Conservation (phyloP, 2,329 filamentous ascomycete species). For the Aspergillus brasiliensis region DNA sequence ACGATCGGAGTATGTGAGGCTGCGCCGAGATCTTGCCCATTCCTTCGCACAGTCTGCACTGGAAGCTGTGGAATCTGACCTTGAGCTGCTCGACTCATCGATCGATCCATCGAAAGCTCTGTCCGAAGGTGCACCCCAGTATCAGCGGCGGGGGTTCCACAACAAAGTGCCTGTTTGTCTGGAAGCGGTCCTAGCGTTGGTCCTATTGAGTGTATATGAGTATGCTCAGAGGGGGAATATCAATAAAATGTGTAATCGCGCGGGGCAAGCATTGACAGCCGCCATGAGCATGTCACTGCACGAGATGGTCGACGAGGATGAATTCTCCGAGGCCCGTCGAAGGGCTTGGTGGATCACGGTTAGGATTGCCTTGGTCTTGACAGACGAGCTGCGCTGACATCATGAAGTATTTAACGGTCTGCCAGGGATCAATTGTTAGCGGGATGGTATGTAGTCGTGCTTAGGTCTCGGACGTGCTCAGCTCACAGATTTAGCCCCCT, state of each 20-base stretch:
- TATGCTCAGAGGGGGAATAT: slow-evolving; percentile 35
- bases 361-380: background rate
- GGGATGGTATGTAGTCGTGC: slow-evolving; percentile 43
- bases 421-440: slow-evolving; percentile 56
- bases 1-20: slow-evolving; percentile 20
- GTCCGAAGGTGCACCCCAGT: background rate
- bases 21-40: slow-evolving; percentile 28
- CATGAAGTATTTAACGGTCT: slow-evolving; percentile 51
- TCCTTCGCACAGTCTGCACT: slow-evolving; percentile 27
- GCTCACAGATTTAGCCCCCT: slow-evolving; percentile 16
- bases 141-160: slow-evolving; percentile 18
- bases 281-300: slow-evolving; percentile 33
- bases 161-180: slow-evolving; percentile 23
- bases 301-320: slow-evolving; percentile 20
- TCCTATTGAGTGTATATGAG: slow-evolving; percentile 34
- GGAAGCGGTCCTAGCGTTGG: slow-evolving; percentile 30
- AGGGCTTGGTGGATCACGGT: slow-evolving; percentile 37
- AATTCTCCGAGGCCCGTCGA: slow-evolving; percentile 27
- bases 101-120: background rate
- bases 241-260: slow-evolving; percentile 33
- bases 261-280: slow-evolving; percentile 29
- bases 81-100: slow-evolving; percentile 21
- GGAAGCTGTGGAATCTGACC: slow-evolving; percentile 29
- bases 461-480: background rate
- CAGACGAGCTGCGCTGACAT: background rate